Conservation (phyloP, 108 stramenopile species). For the Schizochytrium sp. region DNA sequence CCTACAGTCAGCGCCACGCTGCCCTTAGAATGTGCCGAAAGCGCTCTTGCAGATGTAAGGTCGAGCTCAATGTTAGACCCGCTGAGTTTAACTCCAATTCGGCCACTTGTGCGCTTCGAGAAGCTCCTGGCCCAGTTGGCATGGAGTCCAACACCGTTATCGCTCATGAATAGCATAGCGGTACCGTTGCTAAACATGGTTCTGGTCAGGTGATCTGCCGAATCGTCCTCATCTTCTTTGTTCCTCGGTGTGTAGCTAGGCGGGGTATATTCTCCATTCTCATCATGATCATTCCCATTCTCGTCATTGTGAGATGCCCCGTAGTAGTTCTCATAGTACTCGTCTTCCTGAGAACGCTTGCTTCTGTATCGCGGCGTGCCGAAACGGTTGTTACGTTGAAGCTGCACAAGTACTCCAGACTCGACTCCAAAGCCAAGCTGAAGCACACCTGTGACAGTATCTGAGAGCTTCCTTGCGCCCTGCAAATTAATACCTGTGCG, state of each 20-base stretch:
- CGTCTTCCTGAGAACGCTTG: slow-evolving; percentile 56
- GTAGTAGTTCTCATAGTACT: slow-evolving; percentile 34
- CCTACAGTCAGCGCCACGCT: slow-evolving; percentile 45
- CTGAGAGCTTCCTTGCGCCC: slow-evolving; percentile 44
- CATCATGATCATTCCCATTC: neutral
- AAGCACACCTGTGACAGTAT: slow-evolving; percentile 47
- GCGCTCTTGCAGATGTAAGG: slow-evolving; percentile 48
- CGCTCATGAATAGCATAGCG: slow-evolving; percentile 49
- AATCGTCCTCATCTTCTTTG: slow-evolving; percentile 27
- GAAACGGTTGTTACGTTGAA: neutral
- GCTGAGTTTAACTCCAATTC: slow-evolving; percentile 14
- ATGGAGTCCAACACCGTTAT: slow-evolving; percentile 10
- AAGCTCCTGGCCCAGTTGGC: slow-evolving; percentile 44
- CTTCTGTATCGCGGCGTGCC: neutral
- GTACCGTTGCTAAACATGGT: slow-evolving; percentile 39
- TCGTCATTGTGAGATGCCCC: neutral
- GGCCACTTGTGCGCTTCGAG: slow-evolving; percentile 9
- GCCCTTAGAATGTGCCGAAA: slow-evolving; percentile 47
- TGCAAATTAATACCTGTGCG: slow-evolving; percentile 23
- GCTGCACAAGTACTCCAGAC: slow-evolving; percentile 53
- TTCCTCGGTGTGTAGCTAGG: neutral
- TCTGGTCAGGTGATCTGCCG: neutral
- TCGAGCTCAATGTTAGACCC: slow-evolving; percentile 15
- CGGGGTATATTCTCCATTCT: neutral
- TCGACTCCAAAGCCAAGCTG: slow-evolving; percentile 55